Conservation (phyloP, 257 asterid genomes). For the Scutellaria galericulata region DNA sequence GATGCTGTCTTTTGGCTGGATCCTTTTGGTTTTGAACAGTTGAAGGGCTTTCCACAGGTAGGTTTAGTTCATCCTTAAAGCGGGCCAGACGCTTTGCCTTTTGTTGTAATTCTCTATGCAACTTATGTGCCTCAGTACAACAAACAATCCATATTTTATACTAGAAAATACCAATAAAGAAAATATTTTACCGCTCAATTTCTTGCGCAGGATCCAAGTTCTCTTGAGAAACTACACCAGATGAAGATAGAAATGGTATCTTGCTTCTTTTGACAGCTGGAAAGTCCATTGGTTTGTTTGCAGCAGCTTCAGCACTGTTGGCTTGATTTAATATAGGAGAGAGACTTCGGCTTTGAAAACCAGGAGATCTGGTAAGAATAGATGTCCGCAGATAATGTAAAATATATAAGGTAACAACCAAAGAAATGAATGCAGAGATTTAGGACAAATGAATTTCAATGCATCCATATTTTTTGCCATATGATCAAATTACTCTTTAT, state of each 20-base stretch:
- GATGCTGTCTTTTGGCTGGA: conserved; percentile 58
- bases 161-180: conserved; percentile 8
- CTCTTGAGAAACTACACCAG: conserved; percentile 50
- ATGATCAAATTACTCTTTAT: conserved; percentile 16
- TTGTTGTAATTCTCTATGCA: conserved; percentile 76
- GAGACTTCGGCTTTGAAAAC: conserved; percentile 52
- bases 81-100: conserved; percentile 94
- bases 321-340: conserved; percentile 44
- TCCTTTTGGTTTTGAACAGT: conserved; percentile 47
- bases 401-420: conserved; percentile 44
- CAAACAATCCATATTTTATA: conserved; percentile 27
- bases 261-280: conserved; percentile 74
- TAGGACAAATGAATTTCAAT: conserved; percentile 24
- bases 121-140: conserved; percentile 33
- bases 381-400: conserved; percentile 48
- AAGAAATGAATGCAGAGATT: conserved; percentile 22
- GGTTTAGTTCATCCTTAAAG: conserved; percentile 76
- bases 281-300: conserved; percentile 43
- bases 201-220: conserved; percentile 54
- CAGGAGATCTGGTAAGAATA: conserved; percentile 43
- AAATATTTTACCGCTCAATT: conserved; percentile 58
- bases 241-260: conserved; percentile 60
- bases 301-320: conserved; percentile 48
- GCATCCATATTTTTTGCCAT: background rate
- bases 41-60: conserved; percentile 48